Percentiles rank a stretch among this genome's conserved stretches.
Evolutionary conservation across 495 filamentous ascomycete genomes (phyloP).

Genomic region (Chlorociboria aeruginascens): DNA sequence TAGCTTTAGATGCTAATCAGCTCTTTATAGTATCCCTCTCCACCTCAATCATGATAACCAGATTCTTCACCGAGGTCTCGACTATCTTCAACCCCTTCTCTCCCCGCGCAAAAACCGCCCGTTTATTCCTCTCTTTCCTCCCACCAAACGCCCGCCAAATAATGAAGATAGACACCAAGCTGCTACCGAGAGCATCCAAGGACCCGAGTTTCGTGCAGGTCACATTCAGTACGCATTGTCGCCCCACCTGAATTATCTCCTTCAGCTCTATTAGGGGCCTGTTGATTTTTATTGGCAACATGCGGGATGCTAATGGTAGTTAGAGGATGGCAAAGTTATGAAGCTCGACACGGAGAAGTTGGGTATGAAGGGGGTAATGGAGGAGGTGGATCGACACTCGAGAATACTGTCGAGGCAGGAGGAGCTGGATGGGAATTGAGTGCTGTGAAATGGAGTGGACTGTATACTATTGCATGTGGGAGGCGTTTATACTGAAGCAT

Average conservation of each 20-base stretch:
- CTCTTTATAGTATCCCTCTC: not conserved
- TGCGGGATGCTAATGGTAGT: not conserved
- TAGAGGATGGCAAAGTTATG: conserved; percentile 78
- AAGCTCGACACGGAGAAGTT: conserved; percentile 57
- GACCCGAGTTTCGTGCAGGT: conserved; percentile 53
- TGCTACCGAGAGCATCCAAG: conserved; percentile 55
- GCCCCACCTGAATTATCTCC: not conserved
- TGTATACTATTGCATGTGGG: conserved; percentile 12
- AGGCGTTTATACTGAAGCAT: conserved; percentile 11
- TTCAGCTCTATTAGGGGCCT: not conserved
- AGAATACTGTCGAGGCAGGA: conserved; percentile 66
- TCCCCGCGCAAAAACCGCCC: conserved; percentile 59
- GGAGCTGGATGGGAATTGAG: conserved; percentile 48
- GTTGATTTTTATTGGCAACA: not conserved
- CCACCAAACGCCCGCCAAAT: conserved; percentile 60
- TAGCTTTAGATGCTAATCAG: not conserved
- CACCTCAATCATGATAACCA: conserved; percentile 55
- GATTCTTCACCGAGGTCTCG: conserved; percentile 71
- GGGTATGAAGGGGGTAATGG: conserved; percentile 74
- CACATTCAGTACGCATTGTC: conserved; percentile 68
- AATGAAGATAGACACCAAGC: conserved; percentile 68
- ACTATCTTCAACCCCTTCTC: conserved; percentile 90
- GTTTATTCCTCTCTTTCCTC: conserved; percentile 78
- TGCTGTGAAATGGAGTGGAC: not conserved
- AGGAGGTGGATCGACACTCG: conserved; percentile 85